phyloP scores from a whole-genome alignment of 768 basidiomycete genomes.

The Neoboletus subvelutipes region DNA sequence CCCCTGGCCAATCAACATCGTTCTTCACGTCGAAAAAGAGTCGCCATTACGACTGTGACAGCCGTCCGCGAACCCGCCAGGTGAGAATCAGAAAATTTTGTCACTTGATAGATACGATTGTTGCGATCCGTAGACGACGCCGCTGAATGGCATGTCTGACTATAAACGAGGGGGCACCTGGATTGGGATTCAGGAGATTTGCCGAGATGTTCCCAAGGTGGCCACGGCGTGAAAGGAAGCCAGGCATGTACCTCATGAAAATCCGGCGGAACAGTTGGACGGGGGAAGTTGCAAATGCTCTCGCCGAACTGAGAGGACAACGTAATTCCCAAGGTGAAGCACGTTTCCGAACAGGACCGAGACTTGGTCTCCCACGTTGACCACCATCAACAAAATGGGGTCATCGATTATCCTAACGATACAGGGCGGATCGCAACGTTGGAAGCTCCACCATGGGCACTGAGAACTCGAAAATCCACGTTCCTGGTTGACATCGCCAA shows the following conservation, averaged over 20 bases:
- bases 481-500: constrained; percentile 13
- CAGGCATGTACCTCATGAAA: constrained; percentile 15
- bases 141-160: background rate
- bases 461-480: constrained; percentile 4
- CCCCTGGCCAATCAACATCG: background rate
- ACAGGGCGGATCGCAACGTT: constrained; percentile 6
- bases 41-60: constrained; percentile 11
- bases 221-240: constrained; percentile 13
- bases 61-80: constrained; percentile 8
- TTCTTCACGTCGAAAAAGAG: constrained; percentile 7
- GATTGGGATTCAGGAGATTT: constrained; percentile 16
- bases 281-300: constrained; percentile 7
- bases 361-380: constrained; percentile 13
- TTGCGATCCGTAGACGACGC: background rate
- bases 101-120: background rate
- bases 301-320: constrained; percentile 1
- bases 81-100: constrained; percentile 19
- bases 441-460: constrained; percentile 8
- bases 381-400: constrained; percentile 2
- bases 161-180: constrained; percentile 3
- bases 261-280: constrained; percentile 23
- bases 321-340: constrained; percentile 14
- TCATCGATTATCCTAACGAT: constrained; percentile 10
- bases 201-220: constrained; percentile 28
- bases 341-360: background rate